A percentile compares a stretch with the other conserved stretches of the same genome.
Evolutionary conservation across 768 basidiomycete genomes (phyloP).

Genomic region (Suillus weaverae): DNA sequence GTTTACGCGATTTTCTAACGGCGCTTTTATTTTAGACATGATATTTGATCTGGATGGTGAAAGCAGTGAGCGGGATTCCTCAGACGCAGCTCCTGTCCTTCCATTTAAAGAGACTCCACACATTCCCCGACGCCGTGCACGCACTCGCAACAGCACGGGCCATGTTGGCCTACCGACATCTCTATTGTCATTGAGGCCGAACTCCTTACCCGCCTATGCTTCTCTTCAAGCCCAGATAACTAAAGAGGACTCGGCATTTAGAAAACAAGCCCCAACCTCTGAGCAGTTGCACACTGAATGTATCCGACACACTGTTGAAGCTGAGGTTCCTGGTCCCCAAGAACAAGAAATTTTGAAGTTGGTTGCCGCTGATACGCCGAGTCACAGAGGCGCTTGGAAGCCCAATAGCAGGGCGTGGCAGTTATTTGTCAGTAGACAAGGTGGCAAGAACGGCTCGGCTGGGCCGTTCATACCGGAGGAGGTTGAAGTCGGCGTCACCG

Average conservation of each 20-base stretch:
- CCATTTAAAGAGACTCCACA: conserved; percentile 34
- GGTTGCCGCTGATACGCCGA: conserved; percentile 69
- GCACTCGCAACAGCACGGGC: conserved; percentile 27
- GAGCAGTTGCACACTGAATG: conserved; percentile 16
- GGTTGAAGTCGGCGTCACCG: conserved; percentile 29
- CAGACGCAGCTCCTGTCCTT: conserved; percentile 36
- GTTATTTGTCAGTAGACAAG: conserved; percentile 47
- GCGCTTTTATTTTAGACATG: conserved; percentile 44
- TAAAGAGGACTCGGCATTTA: conserved; percentile 1
- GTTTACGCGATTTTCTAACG: not conserved
- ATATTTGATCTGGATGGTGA: conserved; percentile 73
- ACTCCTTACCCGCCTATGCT: conserved; percentile 71
- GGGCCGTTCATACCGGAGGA: conserved; percentile 38
- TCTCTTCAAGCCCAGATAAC: conserved; percentile 38
- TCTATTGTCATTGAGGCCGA: conserved; percentile 59
- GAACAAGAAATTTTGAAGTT: conserved; percentile 59
- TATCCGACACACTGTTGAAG: not conserved
- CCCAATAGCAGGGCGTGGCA: conserved; percentile 65
- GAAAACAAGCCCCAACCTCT: not conserved
- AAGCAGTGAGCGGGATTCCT: conserved; percentile 30
- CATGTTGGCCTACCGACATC: conserved; percentile 52
- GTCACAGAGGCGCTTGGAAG: conserved; percentile 72
- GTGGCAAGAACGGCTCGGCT: conserved; percentile 23
- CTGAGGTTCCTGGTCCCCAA: conserved; percentile 35
- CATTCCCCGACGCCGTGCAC: conserved; percentile 24